Base-by-base conservation (phyloP, 2,329 filamentous ascomycete species). In the Amphichorda felina region DNA sequence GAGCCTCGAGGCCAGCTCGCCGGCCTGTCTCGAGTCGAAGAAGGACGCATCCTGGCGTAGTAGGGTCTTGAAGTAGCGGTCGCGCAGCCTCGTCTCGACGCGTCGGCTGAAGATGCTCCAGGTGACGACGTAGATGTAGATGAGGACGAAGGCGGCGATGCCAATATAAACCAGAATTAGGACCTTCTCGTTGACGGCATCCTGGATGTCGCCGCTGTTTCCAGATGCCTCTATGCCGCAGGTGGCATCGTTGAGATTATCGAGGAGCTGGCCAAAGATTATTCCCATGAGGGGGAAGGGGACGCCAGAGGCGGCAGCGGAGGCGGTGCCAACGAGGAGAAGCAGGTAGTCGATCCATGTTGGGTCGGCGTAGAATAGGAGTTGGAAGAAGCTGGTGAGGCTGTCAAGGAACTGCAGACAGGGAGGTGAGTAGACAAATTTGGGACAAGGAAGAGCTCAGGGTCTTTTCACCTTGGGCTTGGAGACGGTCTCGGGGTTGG, bases 21-120 rank as follows among this genome's bases (percentile, higher is more conserved):
- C 77, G 1, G 75, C 66, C 32, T 72, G 68, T 8, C 77, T 61
- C 11, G 64, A 65, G 55, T 96, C 91, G 48, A 95, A 98, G 56
- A 89, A 96, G 21, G 77, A 66, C 40, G 96, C 89, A 43, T 96
- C 91, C 57, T 96, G 89, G 43, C 87, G 82, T 35, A 96, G 74
- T 64, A 96, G 86, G 17, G 80, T 71, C 24, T 87, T 72, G 65
- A 98, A 95, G 7, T 87, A 82, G 38, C 68, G 68, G 55, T 91
- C 78, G 47, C 91, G 76, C 2, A 89, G 85, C 15, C 86, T 78
- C 52, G 45, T 82, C 32, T 75, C 72, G 8, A 83, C 60, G 4
- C 77, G 70, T 41, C 76, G 74, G 37, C 75, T 76, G 40, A 70
- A 66, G 43, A 82, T 59, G 42, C 64, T 75, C 76, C 76, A 83